Evolutionary conservation across 1,139 yeast species (phyloP).

Genomic region (Yarrowia galli): DNA sequence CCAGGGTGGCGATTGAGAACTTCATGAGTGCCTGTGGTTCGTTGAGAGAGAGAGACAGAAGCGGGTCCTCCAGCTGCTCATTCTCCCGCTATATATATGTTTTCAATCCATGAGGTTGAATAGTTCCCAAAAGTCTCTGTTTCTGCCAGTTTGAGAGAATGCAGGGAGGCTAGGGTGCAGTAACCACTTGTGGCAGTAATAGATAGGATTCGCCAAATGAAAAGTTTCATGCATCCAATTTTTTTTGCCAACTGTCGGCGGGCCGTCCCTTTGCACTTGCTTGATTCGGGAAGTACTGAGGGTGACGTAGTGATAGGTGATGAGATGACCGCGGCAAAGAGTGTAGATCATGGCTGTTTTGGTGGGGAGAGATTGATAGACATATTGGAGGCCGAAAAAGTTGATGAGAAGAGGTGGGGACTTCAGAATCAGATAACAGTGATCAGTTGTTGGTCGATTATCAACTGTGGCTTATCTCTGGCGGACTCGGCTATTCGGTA

Average conservation of each 20-base stretch:
- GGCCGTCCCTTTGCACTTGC: constrained; percentile 2
- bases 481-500: neutral
- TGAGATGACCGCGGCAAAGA: constrained; percentile 1
- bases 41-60: neutral
- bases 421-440: too few relatives aligned
- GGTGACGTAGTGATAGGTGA: constrained; percentile 14
- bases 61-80: neutral
- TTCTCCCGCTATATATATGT: constrained; percentile 7
- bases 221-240: neutral
- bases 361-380: neutral
- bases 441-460: too few relatives aligned
- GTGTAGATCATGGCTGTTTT: neutral
- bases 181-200: constrained; percentile 8
- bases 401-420: too few relatives aligned
- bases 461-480: neutral
- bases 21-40: neutral
- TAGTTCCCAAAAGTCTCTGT: constrained; percentile 20
- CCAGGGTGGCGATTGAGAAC: constrained; percentile 32
- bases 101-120: neutral
- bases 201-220: constrained; percentile 7
- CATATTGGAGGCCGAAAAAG: too few relatives aligned
- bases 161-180: constrained; percentile 31
- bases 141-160: constrained; percentile 12
- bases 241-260: neutral
- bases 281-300: neutral